Evolutionary conservation across 2,329 filamentous ascomycete species (phyloP).

Genomic region (Aspergillus piperis): DNA sequence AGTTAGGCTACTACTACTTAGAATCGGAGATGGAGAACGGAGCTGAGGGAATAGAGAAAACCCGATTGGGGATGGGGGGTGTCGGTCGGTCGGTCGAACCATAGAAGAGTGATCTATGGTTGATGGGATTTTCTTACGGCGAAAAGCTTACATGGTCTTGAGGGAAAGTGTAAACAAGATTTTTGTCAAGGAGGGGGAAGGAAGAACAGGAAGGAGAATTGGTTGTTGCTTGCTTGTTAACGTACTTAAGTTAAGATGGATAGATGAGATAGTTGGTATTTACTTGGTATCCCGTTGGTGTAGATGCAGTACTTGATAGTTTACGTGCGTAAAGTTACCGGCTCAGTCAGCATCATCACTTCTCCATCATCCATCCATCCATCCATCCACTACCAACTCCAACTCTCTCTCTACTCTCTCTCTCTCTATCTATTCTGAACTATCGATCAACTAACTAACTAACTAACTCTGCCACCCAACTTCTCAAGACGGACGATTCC

Average conservation of each 20-base stretch:
- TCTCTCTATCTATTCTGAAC: neutral
- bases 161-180: neutral
- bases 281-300: too few species aligned
- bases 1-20: too few species aligned
- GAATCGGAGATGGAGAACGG: neutral
- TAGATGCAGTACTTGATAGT: too few species aligned
- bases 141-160: neutral
- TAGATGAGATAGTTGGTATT: too few species aligned
- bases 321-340: neutral
- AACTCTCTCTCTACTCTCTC: neutral
- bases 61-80: too few species aligned
- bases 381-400: neutral
- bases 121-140: neutral
- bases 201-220: neutral
- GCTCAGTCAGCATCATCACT: neutral
- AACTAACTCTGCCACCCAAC: too few species aligned
- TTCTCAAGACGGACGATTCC: too few species aligned
- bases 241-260: neutral
- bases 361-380: neutral
- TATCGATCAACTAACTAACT: too few species aligned
- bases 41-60: too few species aligned
- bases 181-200: neutral
- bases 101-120: neutral
- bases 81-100: neutral
- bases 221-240: neutral